Conservation (phyloP, 2,329 filamentous ascomycete species). For the Lasiodiplodia sp. region DNA sequence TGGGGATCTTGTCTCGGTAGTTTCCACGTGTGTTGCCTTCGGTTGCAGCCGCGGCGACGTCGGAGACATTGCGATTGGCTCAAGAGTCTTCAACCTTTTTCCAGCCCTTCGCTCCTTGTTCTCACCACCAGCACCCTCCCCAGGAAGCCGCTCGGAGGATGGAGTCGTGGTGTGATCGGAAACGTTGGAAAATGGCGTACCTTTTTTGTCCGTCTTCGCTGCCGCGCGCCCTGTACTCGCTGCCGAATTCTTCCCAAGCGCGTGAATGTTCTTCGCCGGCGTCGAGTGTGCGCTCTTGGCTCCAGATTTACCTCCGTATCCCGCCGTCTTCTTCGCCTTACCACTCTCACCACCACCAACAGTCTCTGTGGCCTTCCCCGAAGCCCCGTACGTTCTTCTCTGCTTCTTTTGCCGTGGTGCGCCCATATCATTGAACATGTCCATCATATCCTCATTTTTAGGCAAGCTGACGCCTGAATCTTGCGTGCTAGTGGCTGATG, state of each 20-base stretch:
- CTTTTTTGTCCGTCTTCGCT: conserved; percentile 4
- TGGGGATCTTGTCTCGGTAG: neutral
- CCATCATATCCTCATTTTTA: neutral
- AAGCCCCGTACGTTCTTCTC: neutral
- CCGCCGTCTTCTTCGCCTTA: neutral
- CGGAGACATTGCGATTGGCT: neutral
- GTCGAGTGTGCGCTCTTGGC: neutral
- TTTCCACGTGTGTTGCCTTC: neutral
- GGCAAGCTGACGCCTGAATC: neutral
- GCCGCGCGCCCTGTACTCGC: neutral
- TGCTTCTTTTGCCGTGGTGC: neutral
- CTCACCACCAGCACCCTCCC: neutral
- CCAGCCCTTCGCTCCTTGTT: neutral
- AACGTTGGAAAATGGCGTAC: conserved; percentile 14
- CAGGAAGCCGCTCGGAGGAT: neutral
- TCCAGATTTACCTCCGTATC: neutral
- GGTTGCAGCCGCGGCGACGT: neutral
- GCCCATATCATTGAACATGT: neutral
- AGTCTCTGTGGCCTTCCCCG: neutral
- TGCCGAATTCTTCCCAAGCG: neutral
- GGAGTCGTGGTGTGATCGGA: neutral
- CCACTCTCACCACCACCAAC: neutral
- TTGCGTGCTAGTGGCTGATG: neutral
- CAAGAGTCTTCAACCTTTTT: conserved; percentile 2
- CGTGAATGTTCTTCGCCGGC: neutral